phyloP scores from a whole-genome alignment of 768 basidiomycete genomes.

The Pleurotus pulmonarius region DNA sequence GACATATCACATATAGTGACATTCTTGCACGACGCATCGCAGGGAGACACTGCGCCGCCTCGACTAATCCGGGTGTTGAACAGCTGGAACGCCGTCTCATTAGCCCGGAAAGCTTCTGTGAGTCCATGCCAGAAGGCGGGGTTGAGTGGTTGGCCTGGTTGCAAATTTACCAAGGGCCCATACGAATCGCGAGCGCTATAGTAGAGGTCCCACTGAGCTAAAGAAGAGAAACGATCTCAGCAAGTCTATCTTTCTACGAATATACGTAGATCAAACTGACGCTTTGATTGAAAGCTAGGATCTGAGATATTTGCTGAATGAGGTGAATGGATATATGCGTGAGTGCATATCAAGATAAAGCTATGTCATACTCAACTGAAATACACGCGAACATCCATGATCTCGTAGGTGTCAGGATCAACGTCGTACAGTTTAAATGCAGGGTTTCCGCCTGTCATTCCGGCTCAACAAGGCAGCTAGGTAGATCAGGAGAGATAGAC shows the following conservation, averaged over 20 bases:
- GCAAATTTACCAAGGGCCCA: constrained; percentile 20
- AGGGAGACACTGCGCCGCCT: constrained; percentile 30
- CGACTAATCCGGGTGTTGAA: constrained; percentile 42
- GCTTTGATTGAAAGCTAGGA: constrained; percentile 21
- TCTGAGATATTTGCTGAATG: constrained; percentile 21
- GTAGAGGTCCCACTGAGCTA: constrained; percentile 28
- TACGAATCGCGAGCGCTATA: constrained; percentile 35
- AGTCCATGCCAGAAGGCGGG: constrained; percentile 60
- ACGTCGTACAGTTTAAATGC: constrained; percentile 37
- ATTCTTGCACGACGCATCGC: constrained; percentile 34
- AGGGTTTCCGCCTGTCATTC: constrained; percentile 27
- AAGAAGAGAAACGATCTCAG: neutral
- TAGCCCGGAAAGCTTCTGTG: constrained; percentile 47
- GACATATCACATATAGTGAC: constrained; percentile 40
- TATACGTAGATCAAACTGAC: constrained; percentile 8
- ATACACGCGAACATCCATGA: constrained; percentile 31
- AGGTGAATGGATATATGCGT: neutral
- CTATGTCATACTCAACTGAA: constrained; percentile 17
- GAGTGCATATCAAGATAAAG: constrained; percentile 4
- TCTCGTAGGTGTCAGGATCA: constrained; percentile 38
- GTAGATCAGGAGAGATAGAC: constrained; percentile 3
- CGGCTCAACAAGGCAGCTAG: neutral
- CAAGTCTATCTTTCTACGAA: too few species aligned
- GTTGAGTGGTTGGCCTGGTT: constrained; percentile 29
- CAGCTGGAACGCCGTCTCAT: constrained; percentile 40